Conservation (phyloP, 495 filamentous ascomycete species). For the Daldinia childiae region DNA sequence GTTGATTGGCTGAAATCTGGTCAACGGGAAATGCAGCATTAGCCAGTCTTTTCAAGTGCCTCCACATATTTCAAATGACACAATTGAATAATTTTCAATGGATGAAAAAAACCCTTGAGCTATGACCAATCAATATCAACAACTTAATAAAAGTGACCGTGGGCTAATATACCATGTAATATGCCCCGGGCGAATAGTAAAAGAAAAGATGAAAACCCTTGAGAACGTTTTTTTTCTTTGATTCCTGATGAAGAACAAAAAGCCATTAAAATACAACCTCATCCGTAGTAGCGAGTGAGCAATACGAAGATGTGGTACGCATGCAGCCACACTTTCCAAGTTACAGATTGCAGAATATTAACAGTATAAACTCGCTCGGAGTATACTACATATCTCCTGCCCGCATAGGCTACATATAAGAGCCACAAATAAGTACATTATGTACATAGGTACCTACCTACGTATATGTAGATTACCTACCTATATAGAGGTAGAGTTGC, state of each 20-base stretch:
- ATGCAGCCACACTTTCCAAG: constrained; percentile 32
- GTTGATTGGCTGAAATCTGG: constrained; percentile 28
- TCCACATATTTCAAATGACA: constrained; percentile 35
- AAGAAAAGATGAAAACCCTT: constrained; percentile 4
- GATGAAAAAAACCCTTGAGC: constrained; percentile 27
- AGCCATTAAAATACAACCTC: constrained; percentile 1
- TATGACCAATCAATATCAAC: constrained; percentile 34
- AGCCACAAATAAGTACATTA: not conserved
- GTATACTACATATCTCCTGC: not conserved
- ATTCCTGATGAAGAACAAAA: constrained; percentile 6
- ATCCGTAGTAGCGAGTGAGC: constrained; percentile 10
- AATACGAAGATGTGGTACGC: constrained; percentile 6
- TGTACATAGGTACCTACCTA: too few species aligned
- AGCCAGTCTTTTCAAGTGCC: constrained; percentile 14
- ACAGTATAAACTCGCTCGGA: constrained; percentile 6
- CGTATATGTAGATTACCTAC: not conserved
- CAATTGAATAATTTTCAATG: constrained; percentile 36
- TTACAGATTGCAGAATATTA: constrained; percentile 7
- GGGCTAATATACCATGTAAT: constrained; percentile 19
- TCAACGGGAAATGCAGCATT: constrained; percentile 33
- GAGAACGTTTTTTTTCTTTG: constrained; percentile 1
- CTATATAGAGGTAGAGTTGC: too few species aligned
- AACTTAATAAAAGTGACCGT: constrained; percentile 18
- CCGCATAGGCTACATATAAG: not conserved
- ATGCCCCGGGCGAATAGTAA: constrained; percentile 11